Evolutionary conservation across 2,329 filamentous ascomycete genomes (phyloP), one percentile per base, ranked within the genome.

Genomic region (Colletotrichum simmondsii): DNA sequence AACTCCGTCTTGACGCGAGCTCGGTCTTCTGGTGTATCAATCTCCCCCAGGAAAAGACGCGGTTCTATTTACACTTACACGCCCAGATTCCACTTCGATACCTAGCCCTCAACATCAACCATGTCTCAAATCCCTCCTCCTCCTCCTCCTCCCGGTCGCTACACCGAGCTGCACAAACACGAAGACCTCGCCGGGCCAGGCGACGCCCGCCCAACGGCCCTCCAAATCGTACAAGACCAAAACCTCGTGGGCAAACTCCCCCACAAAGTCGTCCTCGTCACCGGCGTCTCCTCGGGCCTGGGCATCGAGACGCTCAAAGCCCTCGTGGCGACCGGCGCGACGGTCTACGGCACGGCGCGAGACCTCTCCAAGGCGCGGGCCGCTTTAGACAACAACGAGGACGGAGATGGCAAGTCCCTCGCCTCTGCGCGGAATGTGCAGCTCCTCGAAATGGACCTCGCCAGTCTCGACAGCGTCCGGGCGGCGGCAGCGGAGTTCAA

Each of bases 211-310:
- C 68, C 72, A n/a, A 71, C 65, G 19, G 68, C 74, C n/a, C 65
- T 67, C 6, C 56, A 68, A 37, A 56, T 72, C 19, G 35, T 70
- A 30, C n/a, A 74, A n/a, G 67, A 72, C 42, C 37, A 73, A 35
- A 54, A 5, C 42, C 49, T 73, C 12, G 3, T 56, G 6, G 59
- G 49, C 42, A 65, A 67, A 56, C 63, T 66, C 22, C 11, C 42
- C 24, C 19, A 14, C 12, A 62, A 83, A 66, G 79, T 83, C 30
- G 76, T 81, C 10, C 73, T 87, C 19, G 79, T 87, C 59, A 86
- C 85, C 1, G 85, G 85, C 8, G 76, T 76, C 8, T 81, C 81
- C 4, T 79, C 82, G 24, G 85, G 84, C 0, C 54, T 49, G 8
- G 42, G 42, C 19, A 49, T 49, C 7, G 42, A 49, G 7, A 49